Evolutionary conservation across 306 rosid genomes (phyloP).

Genomic region (Pyrus pyrifolia): DNA sequence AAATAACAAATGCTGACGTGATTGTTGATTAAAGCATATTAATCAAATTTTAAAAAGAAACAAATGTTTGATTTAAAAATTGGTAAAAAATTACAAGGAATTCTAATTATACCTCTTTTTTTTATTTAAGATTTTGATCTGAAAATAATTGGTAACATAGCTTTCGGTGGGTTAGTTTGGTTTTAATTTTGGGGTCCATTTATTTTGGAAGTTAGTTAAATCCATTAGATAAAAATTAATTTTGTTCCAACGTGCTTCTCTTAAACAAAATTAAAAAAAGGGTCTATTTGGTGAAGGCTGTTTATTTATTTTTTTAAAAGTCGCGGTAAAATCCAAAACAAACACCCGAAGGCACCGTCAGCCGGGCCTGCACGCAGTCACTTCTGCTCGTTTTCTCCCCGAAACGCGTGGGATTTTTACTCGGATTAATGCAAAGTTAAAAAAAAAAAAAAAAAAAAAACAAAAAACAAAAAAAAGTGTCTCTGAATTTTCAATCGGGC

Average conservation of each 20-base stretch:
- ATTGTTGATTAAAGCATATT: rapidly evolving
- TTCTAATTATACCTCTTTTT: too few species aligned
- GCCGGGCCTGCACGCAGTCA: not conserved
- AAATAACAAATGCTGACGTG: too few species aligned
- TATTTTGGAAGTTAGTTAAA: not conserved
- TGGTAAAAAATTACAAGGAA: too few species aligned
- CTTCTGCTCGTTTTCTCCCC: not conserved
- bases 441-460: too few species aligned
- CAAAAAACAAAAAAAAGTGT: not conserved
- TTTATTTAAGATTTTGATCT: not conserved
- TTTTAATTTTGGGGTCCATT: not conserved
- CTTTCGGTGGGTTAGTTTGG: not conserved
- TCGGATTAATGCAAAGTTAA: not conserved
- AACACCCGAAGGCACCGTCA: not conserved
- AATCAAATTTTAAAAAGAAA: too few species aligned
- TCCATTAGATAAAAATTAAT: too few species aligned
- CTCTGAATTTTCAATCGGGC: not conserved
- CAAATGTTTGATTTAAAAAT: too few species aligned
- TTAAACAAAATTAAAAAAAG: not conserved
- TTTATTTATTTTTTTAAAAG: not conserved
- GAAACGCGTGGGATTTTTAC: not conserved
- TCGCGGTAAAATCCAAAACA: not conserved
- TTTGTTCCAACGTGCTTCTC: not conserved
- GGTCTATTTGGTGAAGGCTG: not conserved
- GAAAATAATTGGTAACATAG: not conserved